A percentile compares a stretch with the other conserved stretches of the same genome.
Conservation (phyloP, 1,284 basidiomycete genomes). For the Puccinia triticina region DNA sequence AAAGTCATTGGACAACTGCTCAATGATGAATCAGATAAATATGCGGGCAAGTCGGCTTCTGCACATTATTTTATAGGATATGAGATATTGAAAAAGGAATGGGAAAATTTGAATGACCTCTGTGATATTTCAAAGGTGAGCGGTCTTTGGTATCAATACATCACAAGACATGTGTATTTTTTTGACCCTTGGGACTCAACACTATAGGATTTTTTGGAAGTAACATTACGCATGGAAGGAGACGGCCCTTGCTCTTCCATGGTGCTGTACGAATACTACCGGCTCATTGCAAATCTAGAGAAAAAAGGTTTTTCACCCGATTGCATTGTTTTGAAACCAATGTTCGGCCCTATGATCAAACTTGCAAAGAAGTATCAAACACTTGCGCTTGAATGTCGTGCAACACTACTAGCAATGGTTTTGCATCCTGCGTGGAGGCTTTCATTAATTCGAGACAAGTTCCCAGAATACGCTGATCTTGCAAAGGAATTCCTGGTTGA, state of each 20-base stretch:
- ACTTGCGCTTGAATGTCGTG: neutral
- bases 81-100: neutral
- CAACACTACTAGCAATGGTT: neutral
- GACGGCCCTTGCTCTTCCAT: neutral
- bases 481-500: neutral
- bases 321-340: neutral
- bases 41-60: neutral
- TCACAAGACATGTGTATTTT: too few species aligned
- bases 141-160: too few species aligned
- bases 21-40: too few species aligned
- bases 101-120: neutral
- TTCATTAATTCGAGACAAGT: neutral
- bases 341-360: too few species aligned
- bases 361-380: neutral
- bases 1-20: too few species aligned
- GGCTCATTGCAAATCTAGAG: neutral
- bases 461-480: neutral
- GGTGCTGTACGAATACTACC: neutral
- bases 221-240: too few species aligned
- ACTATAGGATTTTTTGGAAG: too few species aligned
- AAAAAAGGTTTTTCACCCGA: neutral
- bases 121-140: neutral
- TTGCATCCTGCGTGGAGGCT: conserved; percentile 4
- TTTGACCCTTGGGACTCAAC: too few species aligned
- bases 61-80: neutral